phyloP scores from a whole-genome alignment of 2,329 filamentous ascomycete species.

The Akanthomyces muscarius region DNA sequence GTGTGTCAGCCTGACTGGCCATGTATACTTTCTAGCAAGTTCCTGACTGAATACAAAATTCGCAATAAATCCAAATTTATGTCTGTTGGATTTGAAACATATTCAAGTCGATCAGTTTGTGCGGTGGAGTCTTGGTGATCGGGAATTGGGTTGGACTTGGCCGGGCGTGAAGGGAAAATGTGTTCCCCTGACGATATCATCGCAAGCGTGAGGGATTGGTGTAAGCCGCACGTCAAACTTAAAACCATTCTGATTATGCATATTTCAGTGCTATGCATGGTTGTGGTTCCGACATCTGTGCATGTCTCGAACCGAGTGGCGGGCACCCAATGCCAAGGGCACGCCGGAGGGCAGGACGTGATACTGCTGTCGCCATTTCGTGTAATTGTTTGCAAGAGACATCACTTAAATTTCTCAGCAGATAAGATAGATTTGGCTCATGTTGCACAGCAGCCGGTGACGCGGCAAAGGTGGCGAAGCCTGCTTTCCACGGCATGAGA shows the following conservation, averaged over 20 bases:
- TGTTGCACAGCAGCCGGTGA: conserved; percentile 1
- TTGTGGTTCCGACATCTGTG: neutral
- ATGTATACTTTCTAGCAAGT: neutral
- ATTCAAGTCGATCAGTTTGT: neutral
- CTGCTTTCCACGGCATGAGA: neutral
- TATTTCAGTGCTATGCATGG: neutral
- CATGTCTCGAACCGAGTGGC: neutral
- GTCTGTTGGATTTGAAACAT: neutral
- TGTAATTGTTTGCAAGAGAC: neutral
- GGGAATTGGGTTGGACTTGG: neutral
- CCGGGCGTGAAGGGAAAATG: too few species aligned
- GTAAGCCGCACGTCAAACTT: too few species aligned
- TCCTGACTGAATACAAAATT: neutral
- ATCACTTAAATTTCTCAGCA: neutral
- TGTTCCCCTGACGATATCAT: too few species aligned
- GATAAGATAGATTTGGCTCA: too few species aligned
- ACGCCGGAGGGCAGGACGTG: neutral
- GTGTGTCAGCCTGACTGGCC: neutral
- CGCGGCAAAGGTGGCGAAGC: neutral
- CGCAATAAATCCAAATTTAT: neutral
- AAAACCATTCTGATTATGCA: neutral
- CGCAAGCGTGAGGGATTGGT: too few species aligned
- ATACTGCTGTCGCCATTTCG: neutral
- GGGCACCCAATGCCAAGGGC: too few species aligned
- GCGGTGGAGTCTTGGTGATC: neutral